Percentiles rank a stretch among this genome's conserved stretches.
Conservation (phyloP, 768 basidiomycete species). For the Pisolithus sp. region DNA sequence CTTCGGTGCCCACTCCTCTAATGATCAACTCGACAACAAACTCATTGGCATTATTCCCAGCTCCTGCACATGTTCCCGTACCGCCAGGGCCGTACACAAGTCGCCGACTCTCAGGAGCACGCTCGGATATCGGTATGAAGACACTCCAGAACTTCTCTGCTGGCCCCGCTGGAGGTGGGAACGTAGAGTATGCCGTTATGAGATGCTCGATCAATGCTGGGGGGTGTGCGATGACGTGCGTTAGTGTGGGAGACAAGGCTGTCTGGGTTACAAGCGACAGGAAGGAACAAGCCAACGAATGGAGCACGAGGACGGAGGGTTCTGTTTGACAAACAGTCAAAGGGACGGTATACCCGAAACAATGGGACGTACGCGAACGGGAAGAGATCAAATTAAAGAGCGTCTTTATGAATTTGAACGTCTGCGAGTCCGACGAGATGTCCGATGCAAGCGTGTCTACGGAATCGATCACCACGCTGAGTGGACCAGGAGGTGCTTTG, state of each 20-base stretch:
- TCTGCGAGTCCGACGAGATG: slow-evolving; percentile 44
- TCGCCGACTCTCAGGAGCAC: slow-evolving; percentile 49
- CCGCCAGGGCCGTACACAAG: slow-evolving; percentile 55
- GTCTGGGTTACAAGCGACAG: slow-evolving; percentile 54
- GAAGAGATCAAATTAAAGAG: slow-evolving; percentile 39
- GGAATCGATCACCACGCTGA: slow-evolving; percentile 68
- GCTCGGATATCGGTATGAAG: slow-evolving; percentile 64
- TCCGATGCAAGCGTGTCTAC: slow-evolving; percentile 60
- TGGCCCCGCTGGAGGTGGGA: slow-evolving; percentile 57
- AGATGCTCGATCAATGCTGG: slow-evolving; percentile 63
- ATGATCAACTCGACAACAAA: slow-evolving; percentile 58
- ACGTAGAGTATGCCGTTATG: slow-evolving; percentile 61
- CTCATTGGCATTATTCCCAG: slow-evolving; percentile 35
- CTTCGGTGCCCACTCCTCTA: slow-evolving; percentile 37
- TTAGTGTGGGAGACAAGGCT: slow-evolving; percentile 56
- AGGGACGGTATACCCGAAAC: slow-evolving; percentile 1
- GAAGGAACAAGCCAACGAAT: slow-evolving; percentile 45
- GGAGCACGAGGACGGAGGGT: slow-evolving; percentile 55
- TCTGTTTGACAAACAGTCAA: slow-evolving; percentile 24
- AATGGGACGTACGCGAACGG: slow-evolving; percentile 41
- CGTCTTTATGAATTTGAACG: slow-evolving; percentile 46
- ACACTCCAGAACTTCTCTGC: slow-evolving; percentile 76
- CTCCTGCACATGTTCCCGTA: slow-evolving; percentile 36
- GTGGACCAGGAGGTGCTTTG: slow-evolving; percentile 38
- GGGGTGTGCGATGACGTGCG: slow-evolving; percentile 64